phyloP scores from a whole-genome alignment of 2,329 filamentous ascomycete species.

The Epicoccum sorghinum region DNA sequence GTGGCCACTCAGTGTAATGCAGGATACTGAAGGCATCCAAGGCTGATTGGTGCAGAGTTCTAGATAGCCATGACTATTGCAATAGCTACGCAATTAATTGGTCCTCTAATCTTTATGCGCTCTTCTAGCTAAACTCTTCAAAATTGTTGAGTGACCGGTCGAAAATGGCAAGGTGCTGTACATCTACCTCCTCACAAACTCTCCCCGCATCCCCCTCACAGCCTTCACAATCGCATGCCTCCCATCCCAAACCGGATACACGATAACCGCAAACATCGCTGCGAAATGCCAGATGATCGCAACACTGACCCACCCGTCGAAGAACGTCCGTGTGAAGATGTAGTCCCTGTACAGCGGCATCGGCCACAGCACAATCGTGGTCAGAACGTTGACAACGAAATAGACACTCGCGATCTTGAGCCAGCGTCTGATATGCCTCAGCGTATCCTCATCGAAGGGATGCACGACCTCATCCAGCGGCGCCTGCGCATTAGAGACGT shows the following conservation, averaged over 20 bases:
- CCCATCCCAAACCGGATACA: slow-evolving; percentile 80
- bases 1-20: too few relatives aligned
- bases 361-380: slow-evolving; percentile 73
- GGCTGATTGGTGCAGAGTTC: too few relatives aligned
- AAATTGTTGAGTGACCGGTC: too few relatives aligned
- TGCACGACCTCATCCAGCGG: slow-evolving; percentile 18
- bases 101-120: too few relatives aligned
- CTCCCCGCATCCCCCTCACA: slow-evolving; percentile 2
- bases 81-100: too few relatives aligned
- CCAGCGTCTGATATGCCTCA: slow-evolving; percentile 12
- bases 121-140: too few relatives aligned
- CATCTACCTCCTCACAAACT: not conserved
- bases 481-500: slow-evolving; percentile 5
- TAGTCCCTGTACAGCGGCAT: slow-evolving; percentile 90
- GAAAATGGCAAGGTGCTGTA: too few relatives aligned
- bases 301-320: slow-evolving; percentile 73
- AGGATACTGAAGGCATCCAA: too few relatives aligned
- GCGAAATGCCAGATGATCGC: slow-evolving; percentile 77
- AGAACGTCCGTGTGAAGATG: slow-evolving; percentile 79
- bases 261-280: slow-evolving; percentile 71
- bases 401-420: slow-evolving; percentile 18
- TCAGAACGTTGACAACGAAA: slow-evolving; percentile 14
- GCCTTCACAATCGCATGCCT: slow-evolving; percentile 15
- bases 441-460: slow-evolving; percentile 14
- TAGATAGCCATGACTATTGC: too few relatives aligned